phyloP scores from a whole-genome alignment of 129 eudicot genomes.

The Flaveria sonorensis region DNA sequence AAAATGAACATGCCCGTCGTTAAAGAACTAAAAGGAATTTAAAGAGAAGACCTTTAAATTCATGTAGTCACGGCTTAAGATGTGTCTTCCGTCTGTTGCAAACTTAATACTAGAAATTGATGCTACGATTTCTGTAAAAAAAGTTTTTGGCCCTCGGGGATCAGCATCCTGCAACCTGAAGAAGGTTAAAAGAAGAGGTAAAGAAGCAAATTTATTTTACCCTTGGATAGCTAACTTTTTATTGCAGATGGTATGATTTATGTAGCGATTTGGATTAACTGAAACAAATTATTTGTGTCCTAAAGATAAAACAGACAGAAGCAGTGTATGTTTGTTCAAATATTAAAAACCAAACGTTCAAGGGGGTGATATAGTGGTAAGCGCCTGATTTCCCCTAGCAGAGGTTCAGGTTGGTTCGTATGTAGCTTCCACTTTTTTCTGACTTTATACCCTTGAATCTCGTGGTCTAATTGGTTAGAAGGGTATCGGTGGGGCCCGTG shows the following conservation, averaged over 20 bases:
- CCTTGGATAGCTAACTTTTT: not conserved
- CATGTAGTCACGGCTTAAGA: conserved; percentile 90
- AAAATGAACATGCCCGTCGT: not conserved
- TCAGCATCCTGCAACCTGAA: conserved; percentile 65
- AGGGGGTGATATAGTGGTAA: too few species aligned
- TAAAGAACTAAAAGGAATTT: not conserved
- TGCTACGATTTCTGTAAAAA: conserved; percentile 81
- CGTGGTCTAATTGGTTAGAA: too few species aligned
- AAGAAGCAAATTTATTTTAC: not conserved
- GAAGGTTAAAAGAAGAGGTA: not conserved
- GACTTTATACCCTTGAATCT: too few species aligned
- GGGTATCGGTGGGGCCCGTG: too few species aligned
- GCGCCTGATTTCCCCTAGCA: too few species aligned
- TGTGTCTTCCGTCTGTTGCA: conserved; percentile 68
- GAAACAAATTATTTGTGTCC: not conserved
- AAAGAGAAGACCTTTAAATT: conserved; percentile 59
- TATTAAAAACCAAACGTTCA: too few species aligned
- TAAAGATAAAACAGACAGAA: not conserved
- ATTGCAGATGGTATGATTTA: not conserved
- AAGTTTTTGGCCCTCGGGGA: conserved; percentile 59
- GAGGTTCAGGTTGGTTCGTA: too few species aligned
- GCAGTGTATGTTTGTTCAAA: not conserved
- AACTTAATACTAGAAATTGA: conserved; percentile 79
- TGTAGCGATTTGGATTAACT: not conserved
- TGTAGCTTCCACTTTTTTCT: too few species aligned